phyloP scores from a whole-genome alignment of 2,329 filamentous ascomycete species.

The Ophiocordyceps sinensis region DNA sequence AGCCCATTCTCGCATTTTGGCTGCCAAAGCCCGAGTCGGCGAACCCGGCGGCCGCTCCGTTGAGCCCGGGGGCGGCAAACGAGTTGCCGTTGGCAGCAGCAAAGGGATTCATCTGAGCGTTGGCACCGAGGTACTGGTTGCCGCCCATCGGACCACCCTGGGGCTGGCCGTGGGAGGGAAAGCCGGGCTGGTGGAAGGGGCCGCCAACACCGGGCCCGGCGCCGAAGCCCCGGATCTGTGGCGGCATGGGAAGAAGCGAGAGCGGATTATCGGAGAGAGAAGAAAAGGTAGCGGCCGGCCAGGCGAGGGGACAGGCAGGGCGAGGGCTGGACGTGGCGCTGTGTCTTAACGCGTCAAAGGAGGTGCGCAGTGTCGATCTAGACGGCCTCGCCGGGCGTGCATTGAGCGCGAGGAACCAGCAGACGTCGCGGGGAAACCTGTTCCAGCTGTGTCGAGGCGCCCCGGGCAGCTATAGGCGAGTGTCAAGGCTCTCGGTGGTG shows the following conservation, averaged over 20 bases:
- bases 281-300: not conserved
- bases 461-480: not conserved
- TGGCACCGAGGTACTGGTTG: conserved; percentile 60
- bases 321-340: not conserved
- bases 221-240: conserved; percentile 23
- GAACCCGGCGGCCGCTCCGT: conserved; percentile 34
- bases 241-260: conserved; percentile 15
- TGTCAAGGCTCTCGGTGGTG: no score
- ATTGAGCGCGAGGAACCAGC: conserved; percentile 5
- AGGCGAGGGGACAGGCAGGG: not conserved
- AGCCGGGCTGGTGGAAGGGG: conserved; percentile 32
- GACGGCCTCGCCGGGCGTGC: conserved; percentile 5
- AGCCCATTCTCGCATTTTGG: conserved; percentile 78
- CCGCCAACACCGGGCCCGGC: conserved; percentile 21
- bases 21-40: conserved; percentile 63
- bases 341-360: conserved; percentile 16
- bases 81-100: conserved; percentile 39
- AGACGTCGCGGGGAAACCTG: not conserved
- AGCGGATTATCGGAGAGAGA: not conserved
- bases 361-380: conserved; percentile 4
- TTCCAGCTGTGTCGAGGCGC: not conserved
- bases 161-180: conserved; percentile 35
- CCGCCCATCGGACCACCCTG: conserved; percentile 41
- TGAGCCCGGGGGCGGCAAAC: conserved; percentile 33
- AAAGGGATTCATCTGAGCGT: conserved; percentile 54